Base-by-base conservation (phyloP, 495 filamentous ascomycete species). In the Darksidea phi region DNA sequence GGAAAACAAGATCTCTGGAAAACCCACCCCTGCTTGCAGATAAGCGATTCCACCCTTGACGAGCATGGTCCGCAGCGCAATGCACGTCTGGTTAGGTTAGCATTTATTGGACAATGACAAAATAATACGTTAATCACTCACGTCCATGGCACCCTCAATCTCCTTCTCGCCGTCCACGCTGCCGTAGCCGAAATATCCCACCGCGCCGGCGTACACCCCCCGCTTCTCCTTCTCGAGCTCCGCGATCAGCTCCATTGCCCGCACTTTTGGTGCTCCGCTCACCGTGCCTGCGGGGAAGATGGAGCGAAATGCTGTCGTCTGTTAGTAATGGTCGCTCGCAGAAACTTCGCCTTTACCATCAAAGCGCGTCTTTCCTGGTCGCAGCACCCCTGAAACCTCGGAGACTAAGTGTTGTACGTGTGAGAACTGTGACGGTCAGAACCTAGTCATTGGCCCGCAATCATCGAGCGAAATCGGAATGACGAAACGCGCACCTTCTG, bases 331-430 rank as follows among this genome's bases (percentile, higher is more conserved):
- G n/a, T n/a, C n/a, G n/a, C n/a, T n/a, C n/a, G n/a, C n/a, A n/a
- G n/a, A n/a, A n/a, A n/a, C n/a, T n/a, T n/a, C n/a, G n/a, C n/a
- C n/a, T n/a, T n/a, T n/a, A 8, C 43, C 94, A 66, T 97, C 94
- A 73, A 96, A 98, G 42, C 95, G 83, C 6, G 90, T 94, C 80
- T 90, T 90, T 0, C 81, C 93, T 15, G 80, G 77, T 5, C 94
- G 83, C 24, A 97, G 77, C 20, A 91, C 80, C 13, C 94, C 95
- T 0, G 89, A 94, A 0, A 98, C 94, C 73, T 98, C 91, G 2
- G 90, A 95, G 12, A 95, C 91, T 17, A 98, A 82, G 72, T 98
- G 94, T 80, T 97, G 95, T 25, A 98, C 94, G 70, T 98, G 95
- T 18, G 85, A 89, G 78, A 98, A 98, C 55, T 86, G 86, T 12